phyloP scores from a whole-genome alignment of 305 asterid genomes.

The Fraxinus baroniana region DNA sequence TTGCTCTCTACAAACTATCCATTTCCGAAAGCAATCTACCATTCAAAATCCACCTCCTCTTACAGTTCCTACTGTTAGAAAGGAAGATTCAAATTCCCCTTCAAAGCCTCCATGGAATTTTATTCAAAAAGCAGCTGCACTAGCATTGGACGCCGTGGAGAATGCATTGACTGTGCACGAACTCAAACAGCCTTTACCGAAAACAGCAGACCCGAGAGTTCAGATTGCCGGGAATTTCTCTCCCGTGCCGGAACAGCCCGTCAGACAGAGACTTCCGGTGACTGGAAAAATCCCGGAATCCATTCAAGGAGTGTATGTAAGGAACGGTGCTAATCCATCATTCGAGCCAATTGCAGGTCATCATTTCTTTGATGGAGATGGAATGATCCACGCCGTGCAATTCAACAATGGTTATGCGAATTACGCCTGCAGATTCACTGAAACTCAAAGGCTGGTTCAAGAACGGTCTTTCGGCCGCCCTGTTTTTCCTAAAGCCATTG shows the following conservation, averaged over 20 bases:
- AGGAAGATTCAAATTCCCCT: not conserved
- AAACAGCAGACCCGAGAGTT: conserved; percentile 49
- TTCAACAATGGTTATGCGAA: conserved; percentile 57
- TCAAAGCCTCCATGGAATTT: conserved; percentile 35
- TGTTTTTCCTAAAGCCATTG: conserved; percentile 89
- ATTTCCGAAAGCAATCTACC: conserved; percentile 46
- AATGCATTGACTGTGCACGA: conserved; percentile 37
- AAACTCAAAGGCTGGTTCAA: conserved; percentile 64
- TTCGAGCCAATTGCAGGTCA: conserved; percentile 84
- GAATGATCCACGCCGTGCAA: conserved; percentile 81
- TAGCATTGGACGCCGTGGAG: conserved; percentile 55
- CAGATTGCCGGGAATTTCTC: conserved; percentile 55
- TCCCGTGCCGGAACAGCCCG: conserved; percentile 52
- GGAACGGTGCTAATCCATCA: conserved; percentile 89
- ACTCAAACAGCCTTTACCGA: conserved; percentile 42
- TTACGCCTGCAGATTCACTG: conserved; percentile 83
- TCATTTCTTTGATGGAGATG: conserved; percentile 94
- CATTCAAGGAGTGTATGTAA: conserved; percentile 63
- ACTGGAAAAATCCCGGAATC: conserved; percentile 57
- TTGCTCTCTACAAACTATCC: conserved; percentile 54
- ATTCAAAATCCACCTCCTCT: not conserved
- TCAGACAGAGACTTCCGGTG: conserved; percentile 43
- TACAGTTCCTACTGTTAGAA: not conserved
- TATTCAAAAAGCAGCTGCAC: conserved; percentile 42
- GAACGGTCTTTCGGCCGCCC: conserved; percentile 72